Evolutionary conservation across 2,329 filamentous ascomycete species (phyloP).

Genomic region (Cytospora paraplurivora): DNA sequence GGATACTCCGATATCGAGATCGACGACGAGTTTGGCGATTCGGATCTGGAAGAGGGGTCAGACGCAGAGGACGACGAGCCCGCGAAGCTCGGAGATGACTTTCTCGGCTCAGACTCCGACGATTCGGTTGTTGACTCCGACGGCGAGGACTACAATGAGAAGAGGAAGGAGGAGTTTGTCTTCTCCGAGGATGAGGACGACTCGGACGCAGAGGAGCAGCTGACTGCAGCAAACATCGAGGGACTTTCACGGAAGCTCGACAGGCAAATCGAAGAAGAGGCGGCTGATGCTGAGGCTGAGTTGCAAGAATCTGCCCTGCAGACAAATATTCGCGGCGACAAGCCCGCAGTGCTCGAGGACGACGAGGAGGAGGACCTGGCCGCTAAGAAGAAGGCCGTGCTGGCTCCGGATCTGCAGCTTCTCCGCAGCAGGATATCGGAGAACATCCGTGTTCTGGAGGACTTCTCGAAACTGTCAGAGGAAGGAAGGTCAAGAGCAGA

Average conservation of each 20-base stretch:
- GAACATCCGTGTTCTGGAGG: constrained; percentile 86
- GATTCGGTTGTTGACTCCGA: constrained; percentile 74
- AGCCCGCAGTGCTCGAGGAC: constrained; percentile 40
- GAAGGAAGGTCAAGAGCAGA: constrained; percentile 81
- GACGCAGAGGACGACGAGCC: constrained; percentile 45
- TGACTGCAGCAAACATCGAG: constrained; percentile 95
- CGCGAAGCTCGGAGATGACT: constrained; percentile 56
- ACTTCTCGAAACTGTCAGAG: constrained; percentile 81
- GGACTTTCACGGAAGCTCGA: constrained; percentile 87
- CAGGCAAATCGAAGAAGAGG: constrained; percentile 72
- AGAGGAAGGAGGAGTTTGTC: constrained; percentile 63
- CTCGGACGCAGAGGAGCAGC: constrained; percentile 82
- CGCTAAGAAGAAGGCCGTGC: constrained; percentile 47
- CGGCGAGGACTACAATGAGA: constrained; percentile 46
- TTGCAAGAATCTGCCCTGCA: constrained; percentile 83
- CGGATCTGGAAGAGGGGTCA: constrained; percentile 49
- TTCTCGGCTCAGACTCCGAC: constrained; percentile 57
- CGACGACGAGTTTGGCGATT: constrained; percentile 42
- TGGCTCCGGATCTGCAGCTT: constrained; percentile 88
- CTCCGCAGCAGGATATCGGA: constrained; percentile 89
- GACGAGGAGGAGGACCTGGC: constrained; percentile 47
- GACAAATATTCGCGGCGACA: constrained; percentile 80
- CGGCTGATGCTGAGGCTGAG: constrained; percentile 81
- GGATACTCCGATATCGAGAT: constrained; percentile 48
- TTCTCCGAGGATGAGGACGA: constrained; percentile 96